Conservation (phyloP, 257 asterid genomes). For the Leonotis leonurus region DNA sequence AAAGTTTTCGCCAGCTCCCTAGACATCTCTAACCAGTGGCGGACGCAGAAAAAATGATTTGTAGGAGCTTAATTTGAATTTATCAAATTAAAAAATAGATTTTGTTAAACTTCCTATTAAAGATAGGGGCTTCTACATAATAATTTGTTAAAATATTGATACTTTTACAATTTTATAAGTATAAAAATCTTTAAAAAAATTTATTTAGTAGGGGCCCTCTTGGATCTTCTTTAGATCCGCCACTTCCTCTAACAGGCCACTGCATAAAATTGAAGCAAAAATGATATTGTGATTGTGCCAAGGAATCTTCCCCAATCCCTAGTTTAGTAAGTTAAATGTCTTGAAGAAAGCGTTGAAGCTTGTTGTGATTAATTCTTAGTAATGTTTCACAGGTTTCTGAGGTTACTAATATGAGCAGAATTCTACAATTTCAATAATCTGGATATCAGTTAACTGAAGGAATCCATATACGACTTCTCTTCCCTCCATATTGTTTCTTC, state of each 20-base stretch:
- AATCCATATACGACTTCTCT: neutral
- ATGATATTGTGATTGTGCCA: neutral
- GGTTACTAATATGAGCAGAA: conserved; percentile 21
- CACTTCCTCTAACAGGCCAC: neutral
- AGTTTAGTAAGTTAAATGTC: neutral
- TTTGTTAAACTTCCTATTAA: no score
- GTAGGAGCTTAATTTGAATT: no score
- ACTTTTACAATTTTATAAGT: no score
- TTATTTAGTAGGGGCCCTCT: no score
- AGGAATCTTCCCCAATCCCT: neutral
- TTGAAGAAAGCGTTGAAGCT: no score
- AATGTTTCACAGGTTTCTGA: conserved; percentile 29
- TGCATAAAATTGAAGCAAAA: neutral
- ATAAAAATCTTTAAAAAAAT: no score
- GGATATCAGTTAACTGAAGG: neutral
- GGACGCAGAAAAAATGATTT: no score
- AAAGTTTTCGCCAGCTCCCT: neutral
- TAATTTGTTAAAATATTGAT: no score
- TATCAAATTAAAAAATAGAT: no score
- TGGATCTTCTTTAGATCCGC: no score
- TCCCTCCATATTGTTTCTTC: conserved; percentile 7
- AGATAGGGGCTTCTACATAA: no score
- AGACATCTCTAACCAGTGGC: no score
- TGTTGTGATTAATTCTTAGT: neutral
- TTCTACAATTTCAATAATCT: conserved; percentile 6